Base-by-base conservation (phyloP, 768 basidiomycete genomes). In the Boletus subparvulus region DNA sequence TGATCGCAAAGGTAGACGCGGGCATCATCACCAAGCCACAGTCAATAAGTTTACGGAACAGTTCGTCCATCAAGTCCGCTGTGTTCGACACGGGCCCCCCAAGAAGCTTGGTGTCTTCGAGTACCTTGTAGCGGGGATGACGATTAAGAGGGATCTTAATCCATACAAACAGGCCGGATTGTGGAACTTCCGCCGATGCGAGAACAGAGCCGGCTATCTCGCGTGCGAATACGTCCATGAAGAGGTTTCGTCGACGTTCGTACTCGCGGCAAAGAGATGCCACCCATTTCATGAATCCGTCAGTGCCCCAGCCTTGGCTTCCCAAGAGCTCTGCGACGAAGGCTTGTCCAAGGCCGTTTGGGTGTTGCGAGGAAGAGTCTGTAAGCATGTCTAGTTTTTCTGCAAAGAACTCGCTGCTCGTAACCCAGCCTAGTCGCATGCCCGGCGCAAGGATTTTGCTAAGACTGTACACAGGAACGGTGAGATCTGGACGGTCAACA, bases 121-220 rank as follows among this genome's bases (percentile, higher is more conserved):
- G 61, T 10, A 44, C 47, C 42, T 63, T 61, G 65, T 70, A 80
- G 21, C 75, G 73, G 39, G 77, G 72, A 57, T 83, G 80, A 13
- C 67, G 67, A 50, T 74, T 64, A 47, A 83, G 60, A 62, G 79
- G 59, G 19, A 84, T 67, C 55, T 74, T 71, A 60, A 81, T 73
- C 80, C 80, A 84, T 41, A 82, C 71, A 66, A 83, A 84, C 82
- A 84, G 83, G 58, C 83, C 82, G 11, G 78, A 80, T 52, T 78
- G 56, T 3, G 69, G 68, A 2, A 50, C 62, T 42, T 71, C 68
- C 1, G 75, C 75, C 35, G 68, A 70, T 11, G 70, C 79, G 36
- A 70, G 60, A 8, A 73, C 72, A 42, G 69, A 66, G 13, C 58
- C 42, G 7, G 58, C 69, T 35, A 79, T 68, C 50, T 75, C 70